phyloP scores from a whole-genome alignment of 495 filamentous ascomycete species.

The Astrothelium macrocarpum region DNA sequence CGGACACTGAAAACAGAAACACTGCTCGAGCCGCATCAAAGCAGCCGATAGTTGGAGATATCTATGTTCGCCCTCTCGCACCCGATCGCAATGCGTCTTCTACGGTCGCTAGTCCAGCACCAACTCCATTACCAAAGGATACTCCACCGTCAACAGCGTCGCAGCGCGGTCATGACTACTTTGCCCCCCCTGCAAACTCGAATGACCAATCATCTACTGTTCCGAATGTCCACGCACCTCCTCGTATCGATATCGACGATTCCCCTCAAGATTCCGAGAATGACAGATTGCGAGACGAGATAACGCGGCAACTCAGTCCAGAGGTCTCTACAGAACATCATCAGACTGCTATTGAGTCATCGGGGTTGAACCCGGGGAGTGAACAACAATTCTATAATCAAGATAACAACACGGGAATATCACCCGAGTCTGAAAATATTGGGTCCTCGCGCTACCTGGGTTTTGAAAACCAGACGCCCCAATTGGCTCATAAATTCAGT shows the following conservation, averaged over 20 bases:
- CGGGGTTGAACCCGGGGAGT: not conserved
- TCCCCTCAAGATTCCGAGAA: constrained; percentile 58
- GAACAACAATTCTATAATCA: not conserved
- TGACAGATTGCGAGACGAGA: constrained; percentile 70
- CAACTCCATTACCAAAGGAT: constrained; percentile 28
- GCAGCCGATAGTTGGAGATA: constrained; percentile 14
- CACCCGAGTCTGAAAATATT: not conserved
- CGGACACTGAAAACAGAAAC: not conserved
- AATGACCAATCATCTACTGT: not conserved
- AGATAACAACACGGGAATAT: not conserved
- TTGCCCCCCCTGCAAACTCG: constrained; percentile 14
- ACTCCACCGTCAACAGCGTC: not conserved
- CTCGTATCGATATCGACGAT: constrained; percentile 43
- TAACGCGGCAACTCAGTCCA: constrained; percentile 64
- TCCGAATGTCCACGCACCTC: constrained; percentile 8
- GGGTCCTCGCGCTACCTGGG: not conserved
- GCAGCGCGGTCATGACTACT: constrained; percentile 16
- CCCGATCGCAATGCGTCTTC: constrained; percentile 22
- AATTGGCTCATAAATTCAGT: constrained; percentile 29
- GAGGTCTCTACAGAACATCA: not conserved
- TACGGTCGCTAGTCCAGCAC: constrained; percentile 19
- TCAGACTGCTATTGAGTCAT: not conserved
- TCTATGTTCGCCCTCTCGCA: constrained; percentile 21
- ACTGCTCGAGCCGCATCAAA: not conserved
- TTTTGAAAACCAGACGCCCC: not conserved